These are phyloP conservation scores for Tylopilus subfusipes DNA, from an alignment of 768 basidiomycete genomes.

Conservation along the genomic window DNA sequence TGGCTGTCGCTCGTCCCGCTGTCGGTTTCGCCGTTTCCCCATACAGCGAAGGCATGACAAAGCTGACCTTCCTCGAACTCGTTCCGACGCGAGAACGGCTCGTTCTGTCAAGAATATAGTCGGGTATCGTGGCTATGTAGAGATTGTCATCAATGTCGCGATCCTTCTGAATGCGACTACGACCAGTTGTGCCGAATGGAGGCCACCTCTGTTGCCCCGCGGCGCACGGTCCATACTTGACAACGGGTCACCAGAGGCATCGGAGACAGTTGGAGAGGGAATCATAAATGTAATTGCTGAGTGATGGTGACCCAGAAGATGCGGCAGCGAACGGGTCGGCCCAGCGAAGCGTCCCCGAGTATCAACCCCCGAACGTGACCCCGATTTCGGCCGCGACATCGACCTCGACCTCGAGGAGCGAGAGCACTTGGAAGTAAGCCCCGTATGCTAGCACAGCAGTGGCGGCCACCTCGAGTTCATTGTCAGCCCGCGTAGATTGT, in stretches of 20 bases:
- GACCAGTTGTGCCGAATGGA: conserved; percentile 41
- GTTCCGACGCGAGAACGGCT: conserved; percentile 9
- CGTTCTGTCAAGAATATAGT: conserved; percentile 18
- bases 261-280: conserved; percentile 36
- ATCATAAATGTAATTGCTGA: conserved; percentile 31
- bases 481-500: conserved; percentile 21
- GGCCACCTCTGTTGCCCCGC: conserved; percentile 51
- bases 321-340: conserved; percentile 47
- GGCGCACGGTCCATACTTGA: conserved; percentile 36
- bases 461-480: conserved; percentile 26
- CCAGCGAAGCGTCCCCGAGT: conserved; percentile 59
- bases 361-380: conserved; percentile 55
- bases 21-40: conserved; percentile 87
- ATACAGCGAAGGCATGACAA: conserved; percentile 73
- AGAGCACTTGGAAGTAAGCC: conserved; percentile 28
- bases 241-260: conserved; percentile 38
- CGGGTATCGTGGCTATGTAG: conserved; percentile 60
- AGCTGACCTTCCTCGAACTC: conserved; percentile 22
- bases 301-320: conserved; percentile 17
- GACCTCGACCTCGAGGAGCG: conserved; percentile 23
- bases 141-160: conserved; percentile 56
- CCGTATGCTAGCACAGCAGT: conserved; percentile 33
- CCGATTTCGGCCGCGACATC: conserved; percentile 36
- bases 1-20: conserved; percentile 78
- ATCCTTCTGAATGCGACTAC: conserved; percentile 58